These are phyloP conservation scores for Ensete ventricosum DNA, from an alignment of 176 grass and related monocot genomes.

Conservation along the genomic window DNA sequence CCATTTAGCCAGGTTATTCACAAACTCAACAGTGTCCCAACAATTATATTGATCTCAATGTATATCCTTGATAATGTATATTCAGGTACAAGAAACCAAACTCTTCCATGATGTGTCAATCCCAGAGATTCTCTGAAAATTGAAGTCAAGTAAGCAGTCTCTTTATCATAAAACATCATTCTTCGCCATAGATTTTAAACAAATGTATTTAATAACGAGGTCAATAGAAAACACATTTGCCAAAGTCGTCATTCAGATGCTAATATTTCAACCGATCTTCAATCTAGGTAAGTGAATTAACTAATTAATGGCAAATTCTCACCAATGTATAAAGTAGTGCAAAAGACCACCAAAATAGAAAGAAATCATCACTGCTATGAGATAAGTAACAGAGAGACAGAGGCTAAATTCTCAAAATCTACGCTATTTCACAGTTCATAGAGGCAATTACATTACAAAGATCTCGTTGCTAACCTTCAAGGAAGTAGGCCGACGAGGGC, in stretches of 20 bases:
- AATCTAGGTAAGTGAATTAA: background rate
- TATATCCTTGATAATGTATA: background rate
- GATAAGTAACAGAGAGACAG: background rate
- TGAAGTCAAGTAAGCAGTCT: background rate
- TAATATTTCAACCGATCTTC: background rate
- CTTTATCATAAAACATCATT: background rate
- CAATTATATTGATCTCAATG: background rate
- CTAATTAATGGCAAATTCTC: background rate
- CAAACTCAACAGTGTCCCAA: background rate
- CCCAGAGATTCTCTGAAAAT: background rate
- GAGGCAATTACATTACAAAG: background rate
- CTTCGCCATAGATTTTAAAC: background rate
- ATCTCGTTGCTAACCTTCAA: conserved; percentile 40
- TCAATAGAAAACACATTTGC: background rate
- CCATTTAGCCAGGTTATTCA: background rate
- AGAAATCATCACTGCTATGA: background rate
- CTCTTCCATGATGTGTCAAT: background rate
- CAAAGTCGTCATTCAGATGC: background rate
- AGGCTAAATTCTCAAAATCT: background rate
- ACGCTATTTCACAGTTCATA: background rate
- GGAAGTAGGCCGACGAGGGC: conserved; percentile 56
- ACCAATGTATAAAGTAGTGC: background rate
- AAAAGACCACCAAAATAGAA: too few relatives aligned
- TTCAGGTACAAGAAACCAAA: background rate
- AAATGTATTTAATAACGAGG: too few relatives aligned